These are phyloP conservation scores for Wallacemonas sp. DNA, from an alignment of 208 protist species.

Conservation along the genomic window DNA sequence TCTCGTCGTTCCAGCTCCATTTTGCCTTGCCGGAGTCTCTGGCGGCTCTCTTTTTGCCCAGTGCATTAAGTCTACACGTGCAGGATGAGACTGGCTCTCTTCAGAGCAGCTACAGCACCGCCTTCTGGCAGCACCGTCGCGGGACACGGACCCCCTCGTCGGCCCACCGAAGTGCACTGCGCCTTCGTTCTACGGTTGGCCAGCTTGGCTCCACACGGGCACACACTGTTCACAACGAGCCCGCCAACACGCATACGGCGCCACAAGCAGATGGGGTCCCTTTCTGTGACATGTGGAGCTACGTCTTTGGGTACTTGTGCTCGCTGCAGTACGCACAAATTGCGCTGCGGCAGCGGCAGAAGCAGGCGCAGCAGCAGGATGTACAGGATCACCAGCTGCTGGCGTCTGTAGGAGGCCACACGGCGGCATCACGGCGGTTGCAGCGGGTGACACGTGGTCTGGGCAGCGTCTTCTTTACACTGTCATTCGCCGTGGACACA, in stretches of 20 bases:
- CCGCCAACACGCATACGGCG: too few species aligned
- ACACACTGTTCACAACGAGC: too few species aligned
- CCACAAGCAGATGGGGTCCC: slow-evolving; percentile 1
- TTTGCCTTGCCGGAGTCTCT: slow-evolving; percentile 64
- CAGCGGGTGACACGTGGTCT: slow-evolving; percentile 41
- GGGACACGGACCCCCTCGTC: too few species aligned
- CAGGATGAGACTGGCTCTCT: slow-evolving; percentile 21
- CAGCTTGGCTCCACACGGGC: too few species aligned
- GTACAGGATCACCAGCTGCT: slow-evolving; percentile 38
- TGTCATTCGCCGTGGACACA: slow-evolving; percentile 76
- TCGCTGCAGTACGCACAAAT: slow-evolving; percentile 74
- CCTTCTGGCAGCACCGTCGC: slow-evolving; percentile 77
- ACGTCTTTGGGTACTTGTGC: slow-evolving; percentile 82
- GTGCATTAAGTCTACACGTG: slow-evolving; percentile 47
- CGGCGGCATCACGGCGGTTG: neutral
- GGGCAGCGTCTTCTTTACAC: slow-evolving; percentile 73
- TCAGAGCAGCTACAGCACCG: slow-evolving; percentile 42
- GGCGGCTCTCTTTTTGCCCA: slow-evolving; percentile 57
- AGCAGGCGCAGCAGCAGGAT: slow-evolving; percentile 57
- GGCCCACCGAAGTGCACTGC: neutral
- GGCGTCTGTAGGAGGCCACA: slow-evolving; percentile 27
- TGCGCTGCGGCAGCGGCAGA: slow-evolving; percentile 62
- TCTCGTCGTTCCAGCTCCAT: slow-evolving; percentile 69
- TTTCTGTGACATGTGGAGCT: slow-evolving; percentile 71
- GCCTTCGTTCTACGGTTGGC: neutral